Percentiles rank a stretch among this genome's conserved stretches.
Evolutionary conservation across 345 rosid species (phyloP).

Genomic region (Camelina laxa): DNA sequence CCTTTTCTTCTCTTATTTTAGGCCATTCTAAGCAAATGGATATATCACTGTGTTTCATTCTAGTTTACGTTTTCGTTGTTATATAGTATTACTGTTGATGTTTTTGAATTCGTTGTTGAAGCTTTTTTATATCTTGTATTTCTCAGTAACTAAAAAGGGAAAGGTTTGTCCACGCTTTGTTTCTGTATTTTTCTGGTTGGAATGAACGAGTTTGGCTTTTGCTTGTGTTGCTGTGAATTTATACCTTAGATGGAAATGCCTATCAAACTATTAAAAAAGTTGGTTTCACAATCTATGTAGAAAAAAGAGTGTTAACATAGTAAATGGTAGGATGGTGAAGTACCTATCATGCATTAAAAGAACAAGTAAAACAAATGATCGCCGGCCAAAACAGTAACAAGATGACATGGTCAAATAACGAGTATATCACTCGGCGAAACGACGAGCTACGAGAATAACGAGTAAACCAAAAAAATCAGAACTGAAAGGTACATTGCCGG

Average conservation of each 20-base stretch:
- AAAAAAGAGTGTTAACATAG: background rate
- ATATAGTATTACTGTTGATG: constrained; percentile 39
- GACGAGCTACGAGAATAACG: background rate
- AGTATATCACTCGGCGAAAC: background rate
- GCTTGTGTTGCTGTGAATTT: background rate
- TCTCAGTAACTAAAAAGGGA: constrained; percentile 22
- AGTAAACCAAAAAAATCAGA: too few relatives aligned
- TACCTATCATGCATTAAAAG: background rate
- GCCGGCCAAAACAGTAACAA: background rate
- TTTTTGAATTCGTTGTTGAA: constrained; percentile 18
- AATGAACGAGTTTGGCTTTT: constrained; percentile 14
- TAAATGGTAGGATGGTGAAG: background rate
- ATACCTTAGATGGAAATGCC: too few relatives aligned
- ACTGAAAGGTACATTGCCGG: background rate
- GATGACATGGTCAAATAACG: background rate
- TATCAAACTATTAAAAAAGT: background rate
- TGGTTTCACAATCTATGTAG: background rate
- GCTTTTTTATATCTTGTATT: constrained; percentile 35
- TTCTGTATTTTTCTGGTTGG: background rate
- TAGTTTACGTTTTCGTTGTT: constrained; percentile 34
- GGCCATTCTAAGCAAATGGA: constrained; percentile 33
- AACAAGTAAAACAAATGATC: background rate
- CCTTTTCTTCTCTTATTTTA: constrained; percentile 25
- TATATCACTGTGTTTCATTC: constrained; percentile 39
- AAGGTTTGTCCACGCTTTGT: constrained; percentile 17